phyloP scores from a whole-genome alignment of 2,329 filamentous ascomycete genomes.

The Paecilomyces dactylethromorphus region DNA sequence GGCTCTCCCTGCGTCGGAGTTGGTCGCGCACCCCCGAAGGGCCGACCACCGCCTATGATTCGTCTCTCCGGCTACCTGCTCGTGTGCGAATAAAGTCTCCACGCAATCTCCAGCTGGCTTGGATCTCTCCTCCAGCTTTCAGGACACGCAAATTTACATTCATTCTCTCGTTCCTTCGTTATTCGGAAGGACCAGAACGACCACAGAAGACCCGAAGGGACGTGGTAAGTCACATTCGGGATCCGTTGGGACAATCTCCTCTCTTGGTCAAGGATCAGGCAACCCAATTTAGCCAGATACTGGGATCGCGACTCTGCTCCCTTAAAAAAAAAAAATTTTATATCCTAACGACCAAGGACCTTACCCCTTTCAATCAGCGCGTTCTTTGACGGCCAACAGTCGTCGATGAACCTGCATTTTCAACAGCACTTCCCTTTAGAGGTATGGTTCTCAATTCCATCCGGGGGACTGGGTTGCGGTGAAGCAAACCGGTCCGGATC shows the following conservation, averaged over 20 bases:
- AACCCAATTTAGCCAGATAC: neutral
- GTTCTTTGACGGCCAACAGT: constrained; percentile 81
- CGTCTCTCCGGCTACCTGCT: neutral
- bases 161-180: neutral
- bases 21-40: neutral
- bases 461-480: neutral
- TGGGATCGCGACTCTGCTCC: no score
- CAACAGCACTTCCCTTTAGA: constrained; percentile 53
- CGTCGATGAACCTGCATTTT: constrained; percentile 99
- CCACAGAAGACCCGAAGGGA: neutral
- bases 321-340: no score
- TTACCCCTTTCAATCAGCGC: constrained; percentile 47
- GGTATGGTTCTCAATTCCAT: constrained; percentile 45
- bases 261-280: constrained; percentile 1
- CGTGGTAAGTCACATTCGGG: neutral
- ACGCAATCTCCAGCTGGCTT: neutral
- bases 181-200: neutral
- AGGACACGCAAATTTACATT: neutral
- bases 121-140: neutral
- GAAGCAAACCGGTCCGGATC: neutral
- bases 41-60: neutral
- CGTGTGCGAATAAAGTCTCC: neutral
- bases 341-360: neutral
- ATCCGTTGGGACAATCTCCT: neutral
- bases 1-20: neutral